Percentiles rank a stretch among this genome's conserved stretches.
phyloP scores from a whole-genome alignment of 176 grass and related monocot genomes.

The Eleusine coracana region DNA sequence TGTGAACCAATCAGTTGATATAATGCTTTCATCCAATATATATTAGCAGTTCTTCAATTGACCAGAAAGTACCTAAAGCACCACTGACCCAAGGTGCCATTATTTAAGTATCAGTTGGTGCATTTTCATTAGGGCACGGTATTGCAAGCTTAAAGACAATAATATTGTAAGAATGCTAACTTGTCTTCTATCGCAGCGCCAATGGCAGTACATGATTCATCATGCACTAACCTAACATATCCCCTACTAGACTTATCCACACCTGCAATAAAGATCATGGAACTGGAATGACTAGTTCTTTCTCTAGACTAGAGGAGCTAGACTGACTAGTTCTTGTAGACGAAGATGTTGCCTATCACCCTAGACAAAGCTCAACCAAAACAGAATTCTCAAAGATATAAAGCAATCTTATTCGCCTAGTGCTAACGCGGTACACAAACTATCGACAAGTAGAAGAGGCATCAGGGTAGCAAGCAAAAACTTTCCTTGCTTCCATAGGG shows the following conservation, averaged over 20 bases:
- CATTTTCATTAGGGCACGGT: constrained; percentile 29
- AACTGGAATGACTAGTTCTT: constrained; percentile 5
- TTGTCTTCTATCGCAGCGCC: constrained; percentile 35
- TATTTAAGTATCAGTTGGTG: constrained; percentile 36
- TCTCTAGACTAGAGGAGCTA: not conserved
- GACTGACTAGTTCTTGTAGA: not conserved
- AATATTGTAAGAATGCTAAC: constrained; percentile 33
- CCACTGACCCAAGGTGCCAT: constrained; percentile 32
- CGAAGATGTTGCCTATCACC: not conserved
- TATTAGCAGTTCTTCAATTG: constrained; percentile 47
- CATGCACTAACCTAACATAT: constrained; percentile 39
- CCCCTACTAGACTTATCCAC: constrained; percentile 26
- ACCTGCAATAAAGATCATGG: not conserved
- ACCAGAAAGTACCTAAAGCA: constrained; percentile 48
- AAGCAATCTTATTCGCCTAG: not conserved
- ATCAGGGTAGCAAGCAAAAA: constrained; percentile 15
- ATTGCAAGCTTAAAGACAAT: constrained; percentile 43
- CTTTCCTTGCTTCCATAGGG: not conserved
- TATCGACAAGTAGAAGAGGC: not conserved
- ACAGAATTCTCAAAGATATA: not conserved
- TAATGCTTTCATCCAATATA: constrained; percentile 27
- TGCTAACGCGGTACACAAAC: not conserved
- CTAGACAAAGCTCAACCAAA: constrained; percentile 1
- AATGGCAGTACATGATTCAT: constrained; percentile 26
- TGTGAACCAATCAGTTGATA: constrained; percentile 26